Evolutionary conservation across 1,284 basidiomycete genomes (phyloP), one percentile per base, ranked within the genome.

Genomic region (Grifola frondosa): DNA sequence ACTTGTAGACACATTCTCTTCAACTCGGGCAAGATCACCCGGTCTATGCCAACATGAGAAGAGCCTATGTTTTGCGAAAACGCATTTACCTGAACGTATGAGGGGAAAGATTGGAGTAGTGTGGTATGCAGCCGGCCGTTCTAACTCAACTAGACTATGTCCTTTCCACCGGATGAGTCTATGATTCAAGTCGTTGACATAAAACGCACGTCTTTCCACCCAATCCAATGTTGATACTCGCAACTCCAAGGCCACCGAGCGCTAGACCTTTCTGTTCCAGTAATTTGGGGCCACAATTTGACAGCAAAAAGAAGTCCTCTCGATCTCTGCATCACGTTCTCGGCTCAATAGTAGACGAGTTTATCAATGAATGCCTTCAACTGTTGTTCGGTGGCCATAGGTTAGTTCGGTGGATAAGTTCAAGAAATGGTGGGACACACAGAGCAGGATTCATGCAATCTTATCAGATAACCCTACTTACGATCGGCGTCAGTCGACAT

Each of bases 231-330:
- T 77, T 80, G 19, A 93, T 74, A 16, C 74, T 75, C 1, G 78
- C 73, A 1, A 93, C 73, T 0, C 86, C 82, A 8, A 97, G 71
- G 22, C 84, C 82, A 23, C 80, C 78, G 1, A 97, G 65, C 2
- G 90, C 85, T 5, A 97, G 71, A 1, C 94, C 94, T 54, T 90
- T 86, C 53, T 89, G 84, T 63, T 97, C 93, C 13, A 97, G 75
- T 10, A 95, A 69, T 56, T 84, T 91, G 0, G 88, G 87, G 5
- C 85, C 77, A 59, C 90, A 93, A 48, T 91, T 91, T 5, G 89
- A 87, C 30, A 94, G 76, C 22, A 96, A 67, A 96, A 73, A 6
- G 85, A 81, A 19, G 80, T 89, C 37, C 91, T 79, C 46, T 90
- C 84, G 49, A 94, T 80, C 60, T 97, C 94, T 28, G 88, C 88